Evolutionary conservation across 305 asterid genomes (phyloP).

Genomic region (Withania somnifera): DNA sequence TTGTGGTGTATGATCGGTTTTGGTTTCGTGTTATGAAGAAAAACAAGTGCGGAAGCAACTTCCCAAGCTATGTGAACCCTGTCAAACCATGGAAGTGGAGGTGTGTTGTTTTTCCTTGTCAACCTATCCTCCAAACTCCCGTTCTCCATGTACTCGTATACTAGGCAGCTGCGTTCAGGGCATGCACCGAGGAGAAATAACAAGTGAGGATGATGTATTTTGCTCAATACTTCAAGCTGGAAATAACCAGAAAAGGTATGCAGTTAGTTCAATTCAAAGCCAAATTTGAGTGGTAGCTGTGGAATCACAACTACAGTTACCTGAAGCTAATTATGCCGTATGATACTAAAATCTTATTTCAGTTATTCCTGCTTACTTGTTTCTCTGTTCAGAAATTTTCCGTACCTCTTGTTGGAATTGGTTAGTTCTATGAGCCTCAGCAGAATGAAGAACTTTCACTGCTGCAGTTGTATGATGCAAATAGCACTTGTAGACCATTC

Average conservation of each 20-base stretch:
- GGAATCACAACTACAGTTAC: not conserved
- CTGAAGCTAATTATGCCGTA: not conserved
- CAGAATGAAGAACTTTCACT: slow-evolving; percentile 23
- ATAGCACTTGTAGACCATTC: slow-evolving; percentile 27
- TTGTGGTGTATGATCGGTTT: slow-evolving; percentile 32
- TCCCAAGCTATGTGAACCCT: slow-evolving; percentile 27
- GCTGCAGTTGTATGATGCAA: slow-evolving; percentile 23
- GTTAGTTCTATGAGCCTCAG: slow-evolving; percentile 16
- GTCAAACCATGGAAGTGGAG: slow-evolving; percentile 28
- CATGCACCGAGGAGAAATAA: slow-evolving; percentile 31
- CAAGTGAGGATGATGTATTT: slow-evolving; percentile 26
- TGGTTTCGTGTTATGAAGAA: slow-evolving; percentile 30
- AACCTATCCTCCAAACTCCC: slow-evolving; percentile 28
- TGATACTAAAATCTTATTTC: not conserved
- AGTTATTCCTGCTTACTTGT: not conserved
- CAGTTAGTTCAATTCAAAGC: not conserved
- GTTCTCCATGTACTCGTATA: slow-evolving; percentile 30
- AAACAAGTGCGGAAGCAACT: slow-evolving; percentile 24
- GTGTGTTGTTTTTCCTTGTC: slow-evolving; percentile 13
- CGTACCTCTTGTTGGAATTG: slow-evolving; percentile 31
- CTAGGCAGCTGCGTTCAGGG: slow-evolving; percentile 23
- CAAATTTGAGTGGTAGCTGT: not conserved
- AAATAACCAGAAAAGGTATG: not conserved
- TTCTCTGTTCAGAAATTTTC: not conserved
- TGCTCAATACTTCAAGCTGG: slow-evolving; percentile 30